phyloP scores from a whole-genome alignment of 23 red algal genomes.

The Gracilaria domingensis region DNA sequence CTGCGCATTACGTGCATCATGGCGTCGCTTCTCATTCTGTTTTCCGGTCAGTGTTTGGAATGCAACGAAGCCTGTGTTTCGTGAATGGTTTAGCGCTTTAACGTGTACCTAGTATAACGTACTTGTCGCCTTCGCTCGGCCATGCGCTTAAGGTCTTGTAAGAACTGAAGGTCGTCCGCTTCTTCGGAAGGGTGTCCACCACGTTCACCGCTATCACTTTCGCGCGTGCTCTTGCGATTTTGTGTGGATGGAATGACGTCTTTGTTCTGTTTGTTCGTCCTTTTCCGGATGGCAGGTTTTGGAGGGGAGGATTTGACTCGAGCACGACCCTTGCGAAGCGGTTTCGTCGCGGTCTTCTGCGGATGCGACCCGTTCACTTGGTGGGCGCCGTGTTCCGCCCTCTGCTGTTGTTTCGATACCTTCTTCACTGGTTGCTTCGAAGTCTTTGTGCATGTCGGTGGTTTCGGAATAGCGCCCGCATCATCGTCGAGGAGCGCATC shows the following conservation, averaged over 20 bases:
- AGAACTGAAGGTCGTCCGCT: conserved; percentile 1
- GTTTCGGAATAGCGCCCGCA: neutral
- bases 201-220: neutral
- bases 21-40: conserved; percentile 15
- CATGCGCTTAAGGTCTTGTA: conserved; percentile 21
- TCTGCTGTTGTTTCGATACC: neutral
- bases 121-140: conserved; percentile 15
- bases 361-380: neutral
- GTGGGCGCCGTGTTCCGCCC: neutral
- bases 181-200: neutral
- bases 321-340: neutral
- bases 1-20: neutral
- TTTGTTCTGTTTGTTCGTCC: neutral
- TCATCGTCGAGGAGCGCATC: neutral
- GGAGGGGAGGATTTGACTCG: neutral
- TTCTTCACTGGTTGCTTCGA: neutral
- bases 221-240: neutral
- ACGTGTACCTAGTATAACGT: neutral
- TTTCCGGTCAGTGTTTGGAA: neutral
- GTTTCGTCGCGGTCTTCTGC: neutral
- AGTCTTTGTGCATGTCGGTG: neutral
- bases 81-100: neutral
- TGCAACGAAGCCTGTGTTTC: neutral
- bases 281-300: neutral
- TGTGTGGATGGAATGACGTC: neutral